phyloP scores from a whole-genome alignment of 1,284 basidiomycete genomes.

The Cryptococcus maquisensis region DNA sequence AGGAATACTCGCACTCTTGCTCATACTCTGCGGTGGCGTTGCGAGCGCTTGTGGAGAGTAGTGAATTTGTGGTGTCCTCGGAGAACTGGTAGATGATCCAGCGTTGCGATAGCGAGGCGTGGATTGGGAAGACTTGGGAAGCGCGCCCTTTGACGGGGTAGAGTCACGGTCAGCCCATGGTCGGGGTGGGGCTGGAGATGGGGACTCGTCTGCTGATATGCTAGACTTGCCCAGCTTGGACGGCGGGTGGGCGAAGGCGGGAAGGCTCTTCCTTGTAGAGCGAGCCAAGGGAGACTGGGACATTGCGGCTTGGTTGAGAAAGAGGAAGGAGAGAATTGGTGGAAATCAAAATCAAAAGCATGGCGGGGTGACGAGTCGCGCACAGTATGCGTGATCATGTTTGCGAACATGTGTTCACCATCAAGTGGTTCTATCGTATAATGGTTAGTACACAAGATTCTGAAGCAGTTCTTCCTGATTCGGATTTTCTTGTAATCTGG shows the following conservation, averaged over 20 bases:
- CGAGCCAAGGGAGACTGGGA: slow-evolving; percentile 43
- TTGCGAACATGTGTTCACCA: too few species aligned
- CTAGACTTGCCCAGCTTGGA: slow-evolving; percentile 33
- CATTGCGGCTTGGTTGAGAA: slow-evolving; percentile 18
- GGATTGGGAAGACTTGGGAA: not conserved
- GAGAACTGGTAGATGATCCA: slow-evolving; percentile 7
- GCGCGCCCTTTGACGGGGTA: not conserved
- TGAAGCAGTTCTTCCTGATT: too few species aligned
- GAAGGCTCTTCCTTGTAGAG: slow-evolving; percentile 28
- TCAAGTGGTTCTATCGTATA: not conserved
- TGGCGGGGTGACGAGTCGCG: too few species aligned
- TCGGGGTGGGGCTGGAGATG: slow-evolving; percentile 3
- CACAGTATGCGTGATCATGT: too few species aligned
- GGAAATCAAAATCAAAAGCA: not conserved
- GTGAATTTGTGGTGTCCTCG: slow-evolving; percentile 24
- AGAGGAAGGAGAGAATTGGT: not conserved
- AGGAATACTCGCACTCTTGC: slow-evolving; percentile 32
- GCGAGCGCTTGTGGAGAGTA: slow-evolving; percentile 37
- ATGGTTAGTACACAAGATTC: slow-evolving; percentile 6
- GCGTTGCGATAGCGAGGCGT: slow-evolving; percentile 4
- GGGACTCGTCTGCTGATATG: slow-evolving; percentile 7
- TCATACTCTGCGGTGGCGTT: slow-evolving; percentile 34
- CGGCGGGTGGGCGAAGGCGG: slow-evolving; percentile 38
- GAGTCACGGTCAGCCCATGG: slow-evolving; percentile 1
- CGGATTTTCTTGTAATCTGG: not conserved